Conservation (phyloP, 148 eudicot species). For the Rhododendron henanense region DNA sequence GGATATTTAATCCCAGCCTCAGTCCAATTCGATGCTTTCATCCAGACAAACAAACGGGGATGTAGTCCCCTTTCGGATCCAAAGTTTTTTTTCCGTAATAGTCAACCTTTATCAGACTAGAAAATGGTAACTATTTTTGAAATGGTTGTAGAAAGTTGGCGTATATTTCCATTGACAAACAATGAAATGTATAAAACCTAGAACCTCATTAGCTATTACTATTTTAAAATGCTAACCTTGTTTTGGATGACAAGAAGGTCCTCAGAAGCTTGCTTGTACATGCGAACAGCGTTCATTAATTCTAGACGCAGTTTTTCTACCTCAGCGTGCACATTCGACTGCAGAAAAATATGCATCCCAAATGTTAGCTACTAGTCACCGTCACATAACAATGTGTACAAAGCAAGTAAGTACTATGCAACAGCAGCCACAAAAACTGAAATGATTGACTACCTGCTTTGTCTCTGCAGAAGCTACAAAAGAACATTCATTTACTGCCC, state of each 20-base stretch:
- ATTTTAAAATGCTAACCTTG: conserved; percentile 36
- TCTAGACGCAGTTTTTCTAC: conserved; percentile 58
- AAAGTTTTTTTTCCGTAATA: background rate
- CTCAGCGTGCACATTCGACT: conserved; percentile 57
- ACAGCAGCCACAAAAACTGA: background rate
- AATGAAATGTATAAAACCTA: background rate
- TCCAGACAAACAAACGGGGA: background rate
- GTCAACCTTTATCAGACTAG: background rate
- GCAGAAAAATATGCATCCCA: conserved; percentile 19
- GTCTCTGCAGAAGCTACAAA: conserved; percentile 26
- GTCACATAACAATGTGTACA: background rate
- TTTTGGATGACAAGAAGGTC: conserved; percentile 62
- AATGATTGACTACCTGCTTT: conserved; percentile 29
- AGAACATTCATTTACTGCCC: conserved; percentile 9
- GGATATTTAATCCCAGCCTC: background rate
- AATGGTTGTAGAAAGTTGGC: background rate
- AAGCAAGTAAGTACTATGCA: background rate
- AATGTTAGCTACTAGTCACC: background rate
- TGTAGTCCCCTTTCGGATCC: background rate
- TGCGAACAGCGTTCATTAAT: conserved; percentile 44
- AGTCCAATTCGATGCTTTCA: background rate
- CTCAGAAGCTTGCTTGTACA: conserved; percentile 70
- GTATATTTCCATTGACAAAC: background rate
- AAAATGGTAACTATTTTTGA: background rate
- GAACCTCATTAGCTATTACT: background rate